Evolutionary conservation across 106 monocot genomes (phyloP), one percentile per base, ranked within the genome.

Genomic region (Apostasia ramifera): DNA sequence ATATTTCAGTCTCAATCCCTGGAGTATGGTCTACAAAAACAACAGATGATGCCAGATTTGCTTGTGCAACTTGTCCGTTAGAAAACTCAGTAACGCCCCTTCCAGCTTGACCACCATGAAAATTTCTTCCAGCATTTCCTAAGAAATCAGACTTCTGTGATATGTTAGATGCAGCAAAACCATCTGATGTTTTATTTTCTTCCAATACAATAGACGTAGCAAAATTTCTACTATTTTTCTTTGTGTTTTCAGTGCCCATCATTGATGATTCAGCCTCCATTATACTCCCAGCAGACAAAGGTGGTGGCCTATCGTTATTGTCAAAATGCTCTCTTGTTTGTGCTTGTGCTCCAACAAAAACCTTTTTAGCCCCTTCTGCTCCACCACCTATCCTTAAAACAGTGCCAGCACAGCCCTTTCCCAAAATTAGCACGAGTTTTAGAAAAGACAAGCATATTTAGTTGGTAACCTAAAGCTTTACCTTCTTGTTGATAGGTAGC

Each of bases 401-500:
- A 26, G 26, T 26, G 26, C 26, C 26, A 26, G 26, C 26, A 26
- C 26, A 26, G 26, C 26, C 26, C 26, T 26, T 26, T 26, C 26
- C 26, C 26, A 26, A 26, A 26, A 26, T 26, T 26, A 26, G 69
- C 69, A 15, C 39, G 8, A 61, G 26, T n/a, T 54, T 53, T 14
- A 52, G 55, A 66, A 57, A 8, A 53, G 12, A 49, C 9, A 2
- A 61, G 9, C 38, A 68, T 49, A 61, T n/a, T 5, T 47, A 66
- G n/a, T n/a, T 65, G 6, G 0, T 40, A 63, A 1, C 45, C 40
- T 8, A 44, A 63, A 44, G 70, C 41, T 70, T 78, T 81, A 85
- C 98, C 90, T 74, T 93, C 93, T 71, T 69, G 78, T 44, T 85
- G 71, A 14, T 78, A 78, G 55, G 37, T 75, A 38, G 69, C 90